Evolutionary conservation across 1,284 basidiomycete species (phyloP).

Genomic region (Trichosporon ovoides): DNA sequence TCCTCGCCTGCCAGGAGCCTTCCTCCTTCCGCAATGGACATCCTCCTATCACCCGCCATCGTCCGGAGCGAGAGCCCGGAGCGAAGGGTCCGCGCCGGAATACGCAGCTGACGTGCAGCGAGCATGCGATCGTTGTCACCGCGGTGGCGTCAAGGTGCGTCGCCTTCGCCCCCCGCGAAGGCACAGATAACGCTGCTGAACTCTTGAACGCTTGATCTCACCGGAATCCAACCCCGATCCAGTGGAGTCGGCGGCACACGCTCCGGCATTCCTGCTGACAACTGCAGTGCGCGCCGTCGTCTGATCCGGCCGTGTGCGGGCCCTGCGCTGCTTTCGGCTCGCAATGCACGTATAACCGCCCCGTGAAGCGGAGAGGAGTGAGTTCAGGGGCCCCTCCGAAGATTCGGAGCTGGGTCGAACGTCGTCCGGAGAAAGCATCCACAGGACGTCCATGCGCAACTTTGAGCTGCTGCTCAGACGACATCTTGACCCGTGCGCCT

Average conservation of each 20-base stretch:
- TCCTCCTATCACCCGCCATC: neutral
- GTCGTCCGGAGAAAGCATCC: neutral
- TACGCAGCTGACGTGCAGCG: slow-evolving; percentile 22
- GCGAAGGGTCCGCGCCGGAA: slow-evolving; percentile 12
- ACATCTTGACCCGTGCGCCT: neutral
- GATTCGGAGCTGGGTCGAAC: neutral
- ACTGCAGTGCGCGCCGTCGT: slow-evolving; percentile 33
- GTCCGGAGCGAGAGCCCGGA: neutral
- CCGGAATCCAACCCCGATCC: neutral
- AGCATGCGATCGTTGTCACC: slow-evolving; percentile 46
- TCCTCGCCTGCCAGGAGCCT: neutral
- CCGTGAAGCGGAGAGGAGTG: slow-evolving; percentile 43
- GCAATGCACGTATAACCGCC: slow-evolving; percentile 43
- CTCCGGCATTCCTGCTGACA: neutral
- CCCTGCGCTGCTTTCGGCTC: slow-evolving; percentile 40
- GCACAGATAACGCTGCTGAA: slow-evolving; percentile 5
- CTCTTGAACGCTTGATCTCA: neutral
- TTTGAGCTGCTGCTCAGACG: neutral
- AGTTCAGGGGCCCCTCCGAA: slow-evolving; percentile 12
- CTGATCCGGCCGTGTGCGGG: slow-evolving; percentile 27
- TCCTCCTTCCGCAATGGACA: neutral
- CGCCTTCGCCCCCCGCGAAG: neutral
- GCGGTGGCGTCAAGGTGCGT: slow-evolving; percentile 40
- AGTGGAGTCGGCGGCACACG: neutral
- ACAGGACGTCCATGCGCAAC: neutral